Evolutionary conservation across 441 rosid species (phyloP), one percentile per base, ranked within the genome.

Genomic region (Breynia disticha): DNA sequence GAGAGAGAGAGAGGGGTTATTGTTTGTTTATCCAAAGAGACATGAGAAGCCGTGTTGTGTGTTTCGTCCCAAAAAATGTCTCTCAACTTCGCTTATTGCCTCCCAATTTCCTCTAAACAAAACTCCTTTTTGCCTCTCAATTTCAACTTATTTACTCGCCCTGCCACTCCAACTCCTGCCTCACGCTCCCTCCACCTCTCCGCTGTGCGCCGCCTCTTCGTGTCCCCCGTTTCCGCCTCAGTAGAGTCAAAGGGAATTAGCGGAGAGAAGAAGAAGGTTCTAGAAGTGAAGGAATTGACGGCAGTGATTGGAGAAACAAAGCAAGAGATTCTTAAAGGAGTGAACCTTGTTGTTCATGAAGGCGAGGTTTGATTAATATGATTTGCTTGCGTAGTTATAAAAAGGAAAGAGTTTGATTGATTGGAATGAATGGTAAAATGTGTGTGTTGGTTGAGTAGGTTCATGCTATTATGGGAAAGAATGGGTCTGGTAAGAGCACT

Each of bases 401-500:
- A 16, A 5, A 1, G 17, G 48, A 14, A 15, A n/a, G n/a, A n/a
- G n/a, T n/a, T n/a, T n/a, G n/a, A 6, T 45, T 15, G 1, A n/a
- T 12, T 18, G 0, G 13, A 8, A 15, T 18, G 8, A 18, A 15
- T 18, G 13, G 48, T 45, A 18, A 18, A 37, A 51, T 56, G 13
- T 10, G 41, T 56, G 53, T 0, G 46, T 24, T 43, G 47, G 35
- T 28, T 54, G 38, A 21, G 37, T 65, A 91, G 98, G 50, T 91
- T 60, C 98, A 91, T 65, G 97, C 95, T 18, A 75, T 88, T 46
- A 86, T 88, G 98, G 98, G 98, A 52, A 88, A 84, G 76, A 91
- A 91, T 50, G 98, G 97, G 60, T 91, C 98, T n/a, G 97, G 95
- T 57, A 91, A 91, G 81, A 91, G 95, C 73, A 91, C 97, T 1